Conservation (phyloP, 345 rosid species). For the Linum lewisii region DNA sequence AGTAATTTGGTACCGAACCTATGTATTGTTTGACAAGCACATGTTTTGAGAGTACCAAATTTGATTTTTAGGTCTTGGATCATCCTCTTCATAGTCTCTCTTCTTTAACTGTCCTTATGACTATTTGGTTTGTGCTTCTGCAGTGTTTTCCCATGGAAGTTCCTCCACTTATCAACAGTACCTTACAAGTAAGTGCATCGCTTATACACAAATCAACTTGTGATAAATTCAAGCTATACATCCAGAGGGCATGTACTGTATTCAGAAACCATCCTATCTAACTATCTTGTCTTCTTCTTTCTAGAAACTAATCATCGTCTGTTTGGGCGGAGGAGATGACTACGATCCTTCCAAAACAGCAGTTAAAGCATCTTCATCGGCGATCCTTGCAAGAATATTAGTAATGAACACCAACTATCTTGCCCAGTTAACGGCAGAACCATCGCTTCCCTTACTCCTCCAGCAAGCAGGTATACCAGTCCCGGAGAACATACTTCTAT, state of each 20-base stretch:
- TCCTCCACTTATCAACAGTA: slow-evolving; percentile 70
- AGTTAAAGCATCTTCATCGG: slow-evolving; percentile 76
- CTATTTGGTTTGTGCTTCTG: slow-evolving; percentile 9
- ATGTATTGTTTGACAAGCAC: neutral
- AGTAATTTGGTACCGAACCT: too few species aligned
- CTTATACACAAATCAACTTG: slow-evolving; percentile 12
- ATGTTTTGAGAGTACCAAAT: too few species aligned
- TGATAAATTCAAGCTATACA: slow-evolving; percentile 9
- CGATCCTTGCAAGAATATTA: slow-evolving; percentile 81
- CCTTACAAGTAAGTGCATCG: slow-evolving; percentile 53
- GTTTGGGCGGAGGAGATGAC: slow-evolving; percentile 87
- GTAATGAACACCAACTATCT: slow-evolving; percentile 87
- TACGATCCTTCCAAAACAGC: slow-evolving; percentile 72
- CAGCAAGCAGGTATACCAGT: slow-evolving; percentile 65
- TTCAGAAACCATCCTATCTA: slow-evolving; percentile 7
- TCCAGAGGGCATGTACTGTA: neutral
- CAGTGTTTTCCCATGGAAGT: slow-evolving; percentile 89
- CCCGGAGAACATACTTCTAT: slow-evolving; percentile 71
- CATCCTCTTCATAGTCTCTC: neutral
- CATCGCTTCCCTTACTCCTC: slow-evolving; percentile 57
- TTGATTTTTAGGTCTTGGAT: too few species aligned
- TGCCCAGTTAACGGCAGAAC: slow-evolving; percentile 79
- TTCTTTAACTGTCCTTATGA: neutral
- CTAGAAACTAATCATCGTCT: slow-evolving; percentile 72
- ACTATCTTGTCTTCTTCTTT: slow-evolving; percentile 12